Evolutionary conservation across 371 early-diverging fungal species (phyloP), one percentile per base, ranked within the genome.

Genomic region (Blakeslea trispora): DNA sequence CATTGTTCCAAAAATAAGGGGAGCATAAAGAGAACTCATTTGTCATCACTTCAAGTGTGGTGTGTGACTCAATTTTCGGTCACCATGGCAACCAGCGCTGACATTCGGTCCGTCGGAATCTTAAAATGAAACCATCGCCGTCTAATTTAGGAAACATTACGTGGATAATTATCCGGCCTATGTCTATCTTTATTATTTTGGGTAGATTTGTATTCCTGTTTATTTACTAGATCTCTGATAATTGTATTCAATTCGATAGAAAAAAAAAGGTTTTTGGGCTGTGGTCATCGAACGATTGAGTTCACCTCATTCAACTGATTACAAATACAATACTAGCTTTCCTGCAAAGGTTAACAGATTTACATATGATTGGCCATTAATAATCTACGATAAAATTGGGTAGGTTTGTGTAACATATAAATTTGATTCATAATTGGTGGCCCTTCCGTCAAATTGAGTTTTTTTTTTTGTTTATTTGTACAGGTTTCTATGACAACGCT

Each of bases 1-100:
- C 7, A 14, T 37, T 37, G 37, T 13, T 37, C 44, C 21, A 43
- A 32, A 53, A 44, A 13, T 28, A 28, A 28, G 28, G 28, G 28
- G 28, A 28, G 28, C 28, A 28, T 32, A 15, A 47, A 14, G 49
- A 9, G 35, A n/a, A 17, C 2, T 6, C 18, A 24, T 48, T 48
- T 48, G 19, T 21, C 42, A 42, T 42, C 19, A 42, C 21, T 18
- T 1, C 42, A 7, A 7, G 14, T 2, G 7, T 45, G 21, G 7
- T 23, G 24, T 14, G 19, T 21, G 23, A 40, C n/a, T 5, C 41
- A 19, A 11, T 39, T 17, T n/a, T 23, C 37, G 46, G 56, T 55
- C 48, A 22, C 48, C 56, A 55, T 55, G 56, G 56, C 56, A 55
- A 55, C 56, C 53, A 43, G 11, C 40, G 28, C 28, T 7, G 13